A percentile compares a stretch with the other conserved stretches of the same genome.
These are phyloP conservation scores for Eucalyptus regnans DNA, from an alignment of 345 rosid genomes.

Conservation along the genomic window DNA sequence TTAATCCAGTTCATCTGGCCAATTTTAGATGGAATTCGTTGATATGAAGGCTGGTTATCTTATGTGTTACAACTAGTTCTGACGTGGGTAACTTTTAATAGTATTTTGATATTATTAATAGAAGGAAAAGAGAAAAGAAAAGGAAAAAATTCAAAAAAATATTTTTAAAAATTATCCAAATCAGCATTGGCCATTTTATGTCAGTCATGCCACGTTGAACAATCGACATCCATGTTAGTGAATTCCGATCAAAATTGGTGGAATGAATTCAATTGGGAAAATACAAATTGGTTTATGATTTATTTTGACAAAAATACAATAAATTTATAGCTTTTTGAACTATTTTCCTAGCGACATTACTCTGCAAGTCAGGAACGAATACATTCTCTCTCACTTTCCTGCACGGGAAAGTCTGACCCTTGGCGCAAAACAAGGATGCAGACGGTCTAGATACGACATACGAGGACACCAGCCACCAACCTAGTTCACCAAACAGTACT, in stretches of 20 bases:
- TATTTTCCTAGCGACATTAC: not conserved
- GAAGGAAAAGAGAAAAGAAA: no score
- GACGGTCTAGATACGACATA: not conserved
- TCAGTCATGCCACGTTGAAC: accelerated
- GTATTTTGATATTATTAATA: no score
- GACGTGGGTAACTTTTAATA: accelerated
- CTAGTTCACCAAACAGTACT: not conserved
- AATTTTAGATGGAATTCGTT: no score
- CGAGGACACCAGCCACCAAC: not conserved
- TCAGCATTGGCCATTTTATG: accelerated
- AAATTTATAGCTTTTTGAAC: no score
- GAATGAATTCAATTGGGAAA: no score
- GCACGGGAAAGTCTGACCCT: not conserved
- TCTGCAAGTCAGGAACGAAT: not conserved
- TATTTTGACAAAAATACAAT: accelerated
- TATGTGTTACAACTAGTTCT: accelerated
- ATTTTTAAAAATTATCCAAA: accelerated
- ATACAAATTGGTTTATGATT: no score
- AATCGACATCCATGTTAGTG: accelerated
- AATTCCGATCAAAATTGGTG: no score
- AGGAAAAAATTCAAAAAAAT: accelerated
- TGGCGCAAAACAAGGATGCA: not conserved
- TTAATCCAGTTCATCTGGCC: accelerated
- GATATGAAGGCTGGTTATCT: no score
- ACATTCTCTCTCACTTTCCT: not conserved